Conservation (phyloP, 805 yeast genomes). For the Cyberlindnera euphorbiiphila region DNA sequence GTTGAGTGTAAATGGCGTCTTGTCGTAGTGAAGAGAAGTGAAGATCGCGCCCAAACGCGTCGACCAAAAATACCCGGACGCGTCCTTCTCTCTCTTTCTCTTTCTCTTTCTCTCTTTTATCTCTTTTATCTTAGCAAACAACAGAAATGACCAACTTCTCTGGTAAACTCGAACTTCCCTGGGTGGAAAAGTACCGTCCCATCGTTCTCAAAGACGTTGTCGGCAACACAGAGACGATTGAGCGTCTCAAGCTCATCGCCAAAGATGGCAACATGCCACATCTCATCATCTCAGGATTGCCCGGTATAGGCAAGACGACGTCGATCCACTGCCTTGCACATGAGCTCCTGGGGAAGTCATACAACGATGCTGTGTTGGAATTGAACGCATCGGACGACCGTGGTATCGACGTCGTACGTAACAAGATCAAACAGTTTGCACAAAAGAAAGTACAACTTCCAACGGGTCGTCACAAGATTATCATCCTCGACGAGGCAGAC, state of each 20-base stretch:
- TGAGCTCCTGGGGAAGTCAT: constrained; percentile 70
- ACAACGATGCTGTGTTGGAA: constrained; percentile 82
- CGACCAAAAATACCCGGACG: background rate
- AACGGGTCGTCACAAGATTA: constrained; percentile 85
- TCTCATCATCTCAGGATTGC: constrained; percentile 89
- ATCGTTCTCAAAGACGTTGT: constrained; percentile 74
- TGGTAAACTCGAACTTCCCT: constrained; percentile 27
- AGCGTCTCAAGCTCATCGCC: constrained; percentile 78
- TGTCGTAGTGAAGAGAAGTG: too few species aligned
- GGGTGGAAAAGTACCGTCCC: constrained; percentile 97
- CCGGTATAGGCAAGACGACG: constrained; percentile 97
- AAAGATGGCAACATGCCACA: constrained; percentile 96
- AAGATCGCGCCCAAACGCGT: too few species aligned
- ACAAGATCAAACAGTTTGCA: constrained; percentile 92
- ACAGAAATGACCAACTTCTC: constrained; percentile 17
- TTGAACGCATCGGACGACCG: constrained; percentile 95
- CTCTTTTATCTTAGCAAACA: too few species aligned
- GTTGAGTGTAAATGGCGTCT: too few species aligned
- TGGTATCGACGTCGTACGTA: constrained; percentile 95
- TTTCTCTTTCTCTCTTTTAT: too few species aligned
- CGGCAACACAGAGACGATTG: constrained; percentile 89
- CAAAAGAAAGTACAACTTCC: constrained; percentile 88
- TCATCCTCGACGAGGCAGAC: constrained; percentile 93
- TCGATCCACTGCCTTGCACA: constrained; percentile 86
- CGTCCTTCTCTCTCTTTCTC: constrained; percentile 1